phyloP scores from a whole-genome alignment of 129 eudicot genomes.

The Lactuca sativa region DNA sequence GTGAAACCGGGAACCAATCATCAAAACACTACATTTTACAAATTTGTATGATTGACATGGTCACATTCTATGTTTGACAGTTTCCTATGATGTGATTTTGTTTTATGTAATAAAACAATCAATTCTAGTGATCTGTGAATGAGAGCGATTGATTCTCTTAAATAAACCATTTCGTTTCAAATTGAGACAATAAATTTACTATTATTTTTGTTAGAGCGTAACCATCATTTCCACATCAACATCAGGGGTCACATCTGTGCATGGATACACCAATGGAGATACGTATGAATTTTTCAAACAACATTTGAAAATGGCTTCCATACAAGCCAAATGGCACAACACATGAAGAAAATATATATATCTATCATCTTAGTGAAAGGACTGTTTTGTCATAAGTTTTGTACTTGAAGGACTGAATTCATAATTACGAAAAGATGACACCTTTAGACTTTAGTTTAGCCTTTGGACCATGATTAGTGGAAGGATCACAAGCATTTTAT shows the following conservation, averaged over 20 bases:
- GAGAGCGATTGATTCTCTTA: background rate
- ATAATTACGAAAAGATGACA: conserved; percentile 22
- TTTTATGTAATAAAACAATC: background rate
- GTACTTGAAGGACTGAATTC: conserved; percentile 21
- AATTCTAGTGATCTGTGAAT: background rate
- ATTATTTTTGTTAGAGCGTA: conserved; percentile 8
- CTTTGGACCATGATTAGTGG: conserved; percentile 34
- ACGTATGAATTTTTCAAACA: conserved; percentile 1
- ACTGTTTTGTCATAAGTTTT: background rate
- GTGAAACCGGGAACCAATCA: too few species aligned
- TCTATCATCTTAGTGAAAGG: conserved; percentile 4
- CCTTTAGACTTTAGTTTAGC: conserved; percentile 29
- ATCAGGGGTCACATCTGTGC: conserved; percentile 15
- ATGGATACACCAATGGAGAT: conserved; percentile 13
- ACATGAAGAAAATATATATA: conserved; percentile 13
- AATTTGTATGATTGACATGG: background rate
- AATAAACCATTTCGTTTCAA: background rate
- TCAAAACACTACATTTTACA: too few species aligned
- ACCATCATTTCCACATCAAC: conserved; percentile 7
- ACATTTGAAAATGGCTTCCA: conserved; percentile 15
- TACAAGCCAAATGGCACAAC: conserved; percentile 34
- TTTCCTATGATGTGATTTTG: background rate
- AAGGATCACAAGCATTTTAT: conserved; percentile 28
- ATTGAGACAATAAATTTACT: conserved; percentile 5
- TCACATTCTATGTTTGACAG: background rate